Base-by-base conservation (phyloP, 202 grass and related monocot species). In the Panicum hallii region DNA sequence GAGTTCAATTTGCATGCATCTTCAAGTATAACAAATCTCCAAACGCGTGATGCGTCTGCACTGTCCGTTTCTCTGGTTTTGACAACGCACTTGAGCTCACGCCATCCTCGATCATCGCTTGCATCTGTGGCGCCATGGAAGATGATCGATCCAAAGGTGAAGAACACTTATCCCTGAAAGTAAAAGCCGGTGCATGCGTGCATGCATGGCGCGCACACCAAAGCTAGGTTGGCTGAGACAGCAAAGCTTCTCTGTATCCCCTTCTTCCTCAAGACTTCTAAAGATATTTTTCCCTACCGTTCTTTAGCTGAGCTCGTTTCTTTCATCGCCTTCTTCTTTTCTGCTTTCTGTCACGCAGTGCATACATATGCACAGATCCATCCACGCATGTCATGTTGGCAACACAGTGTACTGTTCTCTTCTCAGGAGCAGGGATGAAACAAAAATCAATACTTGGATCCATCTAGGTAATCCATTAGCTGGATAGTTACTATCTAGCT, bases 261-360 rank as follows among this genome's bases (percentile, higher is more conserved):
- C 89, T 90, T 91, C 89, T 85, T 80, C 80, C 62, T 91, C 84
- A 93, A 93, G 89, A 82, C 63, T 86, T 84, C 86, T 84, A 90
- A 90, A 93, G 73, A 82, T 83, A 79, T 81, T 80, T 92, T 92
- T 75, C 20, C 43, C 50, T 47, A 60, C 52, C 23, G 10, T 79
- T 83, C 72, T 77, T 84, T 78, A 63, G 30, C 71, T 54, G 20
- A 54, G 48, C 60, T 55, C 78, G 40, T 53, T 62, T 49, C 48
- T 69, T 75, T 70, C 36, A 70, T 81, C 48, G 11, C n/a, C 68
- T n/a, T 12, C 41, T 63, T 77, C 70, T 67, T 56, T 74, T 74
- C 41, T 67, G 40, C 74, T 74, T 68, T 90, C 74, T 82, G 71
- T 67, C 77, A 87, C 70, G 46, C 69, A 78, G 71, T 91, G 34